Base-by-base conservation (phyloP, 257 asterid species). In the Lithospermum erythrorhizon region DNA sequence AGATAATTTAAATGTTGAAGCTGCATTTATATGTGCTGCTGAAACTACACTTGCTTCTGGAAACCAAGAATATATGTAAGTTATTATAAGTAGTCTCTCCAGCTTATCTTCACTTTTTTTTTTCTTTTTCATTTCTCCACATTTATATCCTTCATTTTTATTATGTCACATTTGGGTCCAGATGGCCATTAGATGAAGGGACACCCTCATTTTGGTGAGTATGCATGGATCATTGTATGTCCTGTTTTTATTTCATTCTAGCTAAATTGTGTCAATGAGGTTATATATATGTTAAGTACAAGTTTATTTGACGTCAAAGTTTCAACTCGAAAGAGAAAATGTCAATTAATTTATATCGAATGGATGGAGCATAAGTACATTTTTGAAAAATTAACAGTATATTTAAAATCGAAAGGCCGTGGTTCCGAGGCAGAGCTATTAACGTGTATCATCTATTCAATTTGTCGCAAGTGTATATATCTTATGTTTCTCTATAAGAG, bases 1-100 rank as follows among this genome's bases (percentile, higher is more conserved):
- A 72, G 94, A 90, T 63, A 78, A 80, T 70, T 75, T 75, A 66
- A 87, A 84, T 63, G 88, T 87, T 0, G 96, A 83, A 35, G 72
- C 74, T 66, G 87, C 93, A 32, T 90, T 90, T 70, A 0, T 66
- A 24, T 63, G 72, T 55, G 83, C 77, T n/a, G 96, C 96, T 5
- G 51, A 77, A 63, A 81, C 78, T n/a, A 76, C 97, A 18, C 87
- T 81, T 17, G 76, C 76, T 54, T 73, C 76, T 54, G 82, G 82
- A 57, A 69, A 65, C 30, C 73, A 69, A 19, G 67, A 69, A 37
- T 53, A 58, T 59, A 61, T 68, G 77, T 76, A 35, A 68, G n/a
- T n/a, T n/a, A n/a, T n/a, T n/a, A n/a, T n/a, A n/a, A n/a, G 77
- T 53, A 64, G 2, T 17, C 35, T 15, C 21, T n/a, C 19, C 21